These are phyloP conservation scores for Colletotrichum sojae DNA, from an alignment of 2,329 filamentous ascomycete genomes.

Conservation along the genomic window DNA sequence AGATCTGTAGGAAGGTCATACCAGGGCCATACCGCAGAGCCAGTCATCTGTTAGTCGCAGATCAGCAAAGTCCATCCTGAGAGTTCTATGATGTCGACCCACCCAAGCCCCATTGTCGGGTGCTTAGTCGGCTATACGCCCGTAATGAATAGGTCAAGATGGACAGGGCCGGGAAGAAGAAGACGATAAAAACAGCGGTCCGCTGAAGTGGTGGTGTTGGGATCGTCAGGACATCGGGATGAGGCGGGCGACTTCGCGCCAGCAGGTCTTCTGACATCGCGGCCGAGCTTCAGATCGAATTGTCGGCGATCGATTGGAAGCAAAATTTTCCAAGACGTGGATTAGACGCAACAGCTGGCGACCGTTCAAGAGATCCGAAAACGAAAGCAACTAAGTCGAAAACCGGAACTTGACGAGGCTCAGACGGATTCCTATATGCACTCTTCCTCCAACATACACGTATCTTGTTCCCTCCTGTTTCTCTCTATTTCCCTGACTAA, in stretches of 20 bases:
- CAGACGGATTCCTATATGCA: no score
- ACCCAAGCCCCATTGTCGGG: conserved; percentile 48
- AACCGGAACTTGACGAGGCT: no score
- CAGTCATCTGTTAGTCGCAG: conserved; percentile 44
- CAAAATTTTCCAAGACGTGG: no score
- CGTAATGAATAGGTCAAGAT: conserved; percentile 46
- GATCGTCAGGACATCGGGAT: conserved; percentile 46
- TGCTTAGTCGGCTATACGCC: conserved; percentile 43
- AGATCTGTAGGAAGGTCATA: neutral
- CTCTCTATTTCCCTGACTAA: no score
- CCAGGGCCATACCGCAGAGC: conserved; percentile 45
- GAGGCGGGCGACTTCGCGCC: conserved; percentile 10
- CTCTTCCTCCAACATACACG: no score
- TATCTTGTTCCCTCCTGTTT: no score
- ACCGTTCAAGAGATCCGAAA: no score
- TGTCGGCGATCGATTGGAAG: no score
- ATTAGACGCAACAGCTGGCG: no score
- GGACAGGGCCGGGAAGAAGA: conserved; percentile 51
- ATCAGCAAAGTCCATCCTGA: neutral
- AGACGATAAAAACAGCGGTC: conserved; percentile 48
- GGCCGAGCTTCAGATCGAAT: no score
- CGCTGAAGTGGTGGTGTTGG: conserved; percentile 51
- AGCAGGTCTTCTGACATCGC: no score
- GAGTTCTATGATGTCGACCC: neutral
- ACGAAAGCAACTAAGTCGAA: no score